Conservation (phyloP, 2,329 filamentous ascomycete species). For the Neonectria neomacrospora region DNA sequence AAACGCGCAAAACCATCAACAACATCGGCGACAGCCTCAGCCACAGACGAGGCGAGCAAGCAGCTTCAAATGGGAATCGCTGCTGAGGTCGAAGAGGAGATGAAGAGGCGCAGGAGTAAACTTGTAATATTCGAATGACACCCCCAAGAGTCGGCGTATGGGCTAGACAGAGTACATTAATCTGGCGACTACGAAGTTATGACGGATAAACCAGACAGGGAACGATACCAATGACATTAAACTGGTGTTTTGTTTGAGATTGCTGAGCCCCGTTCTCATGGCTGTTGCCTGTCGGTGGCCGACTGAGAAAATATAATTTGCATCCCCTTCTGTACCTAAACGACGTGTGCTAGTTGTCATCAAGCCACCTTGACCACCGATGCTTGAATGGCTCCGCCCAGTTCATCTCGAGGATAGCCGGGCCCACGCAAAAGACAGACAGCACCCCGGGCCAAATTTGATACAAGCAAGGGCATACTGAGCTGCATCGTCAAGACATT, state of each 20-base stretch:
- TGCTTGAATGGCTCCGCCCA: conserved; percentile 42
- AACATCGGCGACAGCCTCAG: conserved; percentile 9
- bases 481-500: conserved; percentile 32
- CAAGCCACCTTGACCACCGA: conserved; percentile 28
- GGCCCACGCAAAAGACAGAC: conserved; percentile 42
- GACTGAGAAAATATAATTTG: too few species aligned
- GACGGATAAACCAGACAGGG: conserved; percentile 28
- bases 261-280: background rate
- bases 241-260: conserved; percentile 21
- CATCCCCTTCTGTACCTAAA: background rate
- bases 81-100: conserved; percentile 41
- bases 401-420: conserved; percentile 40
- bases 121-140: conserved; percentile 19
- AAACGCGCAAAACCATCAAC: conserved; percentile 11
- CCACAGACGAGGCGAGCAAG: conserved; percentile 24
- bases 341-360: conserved; percentile 6
- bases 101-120: background rate
- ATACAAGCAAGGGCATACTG: conserved; percentile 32
- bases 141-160: conserved; percentile 12
- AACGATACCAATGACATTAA: conserved; percentile 38
- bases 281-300: background rate
- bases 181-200: conserved; percentile 41
- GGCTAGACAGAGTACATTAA: conserved; percentile 16
- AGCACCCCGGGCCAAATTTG: conserved; percentile 32
- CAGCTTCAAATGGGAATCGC: conserved; percentile 41